These are phyloP conservation scores for Kentomonas sorsogonicus DNA, from an alignment of 208 protist species.

Conservation along the genomic window DNA sequence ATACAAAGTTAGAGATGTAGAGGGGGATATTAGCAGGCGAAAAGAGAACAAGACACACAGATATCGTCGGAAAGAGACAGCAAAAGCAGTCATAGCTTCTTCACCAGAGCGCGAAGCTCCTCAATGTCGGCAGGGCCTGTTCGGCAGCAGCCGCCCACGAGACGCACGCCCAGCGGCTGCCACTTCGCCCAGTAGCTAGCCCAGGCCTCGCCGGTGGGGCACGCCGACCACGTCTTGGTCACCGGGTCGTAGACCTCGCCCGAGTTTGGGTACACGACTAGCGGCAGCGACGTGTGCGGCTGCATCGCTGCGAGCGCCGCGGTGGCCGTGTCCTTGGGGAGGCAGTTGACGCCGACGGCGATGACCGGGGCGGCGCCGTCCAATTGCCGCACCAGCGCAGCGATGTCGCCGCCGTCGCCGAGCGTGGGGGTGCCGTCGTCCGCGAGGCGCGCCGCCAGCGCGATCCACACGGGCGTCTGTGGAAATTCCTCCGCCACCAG, in stretches of 20 bases:
- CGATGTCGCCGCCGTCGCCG: conserved; percentile 32
- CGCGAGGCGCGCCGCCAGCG: conserved; percentile 29
- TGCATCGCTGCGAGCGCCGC: conserved; percentile 20
- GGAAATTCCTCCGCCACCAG: conserved; percentile 49
- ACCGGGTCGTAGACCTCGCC: conserved; percentile 36
- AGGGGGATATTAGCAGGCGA: not conserved
- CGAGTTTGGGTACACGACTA: conserved; percentile 62
- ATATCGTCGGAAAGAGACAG: no score
- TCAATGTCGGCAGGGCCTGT: conserved; percentile 17
- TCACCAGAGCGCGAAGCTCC: not conserved
- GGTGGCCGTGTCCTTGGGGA: conserved; percentile 24
- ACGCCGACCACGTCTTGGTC: conserved; percentile 25
- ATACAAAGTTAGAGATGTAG: not conserved
- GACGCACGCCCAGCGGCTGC: conserved; percentile 21
- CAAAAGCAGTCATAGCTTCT: not conserved
- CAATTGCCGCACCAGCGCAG: conserved; percentile 28
- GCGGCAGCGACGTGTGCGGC: conserved; percentile 32
- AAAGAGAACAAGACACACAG: not conserved
- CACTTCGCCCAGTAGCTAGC: conserved; percentile 16
- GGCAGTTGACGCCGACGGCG: conserved; percentile 55
- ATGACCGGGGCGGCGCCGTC: no score
- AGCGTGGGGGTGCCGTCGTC: conserved; percentile 21
- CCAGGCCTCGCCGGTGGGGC: not conserved
- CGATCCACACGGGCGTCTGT: conserved; percentile 29
- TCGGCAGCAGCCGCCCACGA: conserved; percentile 54